Evolutionary conservation across 2,329 filamentous ascomycete genomes (phyloP).

Genomic region (Pseudocercospora vitis): DNA sequence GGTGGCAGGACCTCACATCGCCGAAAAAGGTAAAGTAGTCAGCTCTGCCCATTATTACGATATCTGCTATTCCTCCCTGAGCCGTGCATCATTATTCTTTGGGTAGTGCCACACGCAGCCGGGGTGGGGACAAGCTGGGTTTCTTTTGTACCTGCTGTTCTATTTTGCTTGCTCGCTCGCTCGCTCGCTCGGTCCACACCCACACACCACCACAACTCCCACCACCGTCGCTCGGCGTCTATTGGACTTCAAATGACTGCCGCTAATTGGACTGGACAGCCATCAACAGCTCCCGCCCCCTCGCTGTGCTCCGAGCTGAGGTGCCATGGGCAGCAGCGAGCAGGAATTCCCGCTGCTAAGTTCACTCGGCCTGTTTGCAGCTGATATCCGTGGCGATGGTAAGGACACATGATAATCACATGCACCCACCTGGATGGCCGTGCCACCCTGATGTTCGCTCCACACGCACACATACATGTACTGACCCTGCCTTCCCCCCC

Average conservation of each 20-base stretch:
- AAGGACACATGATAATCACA: constrained; percentile 38
- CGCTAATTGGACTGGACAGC: constrained; percentile 4
- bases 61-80: neutral
- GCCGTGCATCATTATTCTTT: constrained; percentile 4
- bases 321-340: constrained; percentile 31
- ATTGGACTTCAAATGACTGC: constrained; percentile 7
- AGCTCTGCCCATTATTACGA: constrained; percentile 3
- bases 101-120: constrained; percentile 1
- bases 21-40: constrained; percentile 4
- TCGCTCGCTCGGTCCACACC: neutral
- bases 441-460: neutral
- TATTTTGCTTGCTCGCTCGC: constrained; percentile 10
- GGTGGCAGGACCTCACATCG: neutral
- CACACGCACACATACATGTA: neutral
- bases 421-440: constrained; percentile 16
- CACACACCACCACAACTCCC: neutral
- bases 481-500: constrained; percentile 23
- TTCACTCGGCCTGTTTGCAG: constrained; percentile 58
- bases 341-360: constrained; percentile 58
- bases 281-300: constrained; percentile 4
- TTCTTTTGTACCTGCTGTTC: constrained; percentile 8
- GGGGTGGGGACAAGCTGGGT: neutral
- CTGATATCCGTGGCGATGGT: constrained; percentile 63
- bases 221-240: constrained; percentile 3
- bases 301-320: constrained; percentile 10